Base-by-base conservation (phyloP, 176 grass and related monocot species). In the Zizania latifolia region DNA sequence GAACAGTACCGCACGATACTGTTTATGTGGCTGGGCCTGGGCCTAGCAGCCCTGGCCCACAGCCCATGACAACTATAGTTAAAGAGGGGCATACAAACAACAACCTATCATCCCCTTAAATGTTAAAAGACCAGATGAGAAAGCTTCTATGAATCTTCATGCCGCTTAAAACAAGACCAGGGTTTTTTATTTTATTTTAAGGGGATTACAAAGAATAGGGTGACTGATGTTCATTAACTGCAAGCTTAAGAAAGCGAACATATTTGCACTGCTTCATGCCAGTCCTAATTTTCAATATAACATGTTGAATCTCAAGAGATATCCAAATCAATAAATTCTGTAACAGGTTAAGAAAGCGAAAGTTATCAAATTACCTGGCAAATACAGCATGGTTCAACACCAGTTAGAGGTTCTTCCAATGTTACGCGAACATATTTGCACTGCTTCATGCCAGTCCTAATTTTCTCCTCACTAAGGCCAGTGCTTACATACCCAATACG, bases 401-500 rank as follows among this genome's bases (percentile, higher is more conserved):
- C 14, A 73, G 79, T 53, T 38, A 43, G 38, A 64, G 79, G 22
- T 74, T 88, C 78, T 58, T 86, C 74, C 16, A 75, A 70, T 6
- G 62, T 31, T 78, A 81, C 72, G 45, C 72, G 30, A 17, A 83
- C 48, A 73, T 70, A 86, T 26, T 75, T 86, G 79, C 82, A 76
- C 57, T 91, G 85, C 57, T 86, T 88, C 88, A 94, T 59, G 70
- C 76, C 79, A 70, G 38, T 72, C 45, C 75, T 79, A 71, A 88
- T 83, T 65, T 78, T 88, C 38, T 94, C 88, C 75, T 94, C 92
- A 10, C 10, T 84, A 55, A 94, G 86, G 51, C 92, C 92, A 35
- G 92, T 94, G 76, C 60, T 94, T 54, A 94, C 92, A 76, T 86
- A 77, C 30, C 92, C 92, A 62, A 94, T 94, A 16, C 82, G 86